Conservation (phyloP, 495 filamentous ascomycete genomes). For the Glarea lozoyensis region DNA sequence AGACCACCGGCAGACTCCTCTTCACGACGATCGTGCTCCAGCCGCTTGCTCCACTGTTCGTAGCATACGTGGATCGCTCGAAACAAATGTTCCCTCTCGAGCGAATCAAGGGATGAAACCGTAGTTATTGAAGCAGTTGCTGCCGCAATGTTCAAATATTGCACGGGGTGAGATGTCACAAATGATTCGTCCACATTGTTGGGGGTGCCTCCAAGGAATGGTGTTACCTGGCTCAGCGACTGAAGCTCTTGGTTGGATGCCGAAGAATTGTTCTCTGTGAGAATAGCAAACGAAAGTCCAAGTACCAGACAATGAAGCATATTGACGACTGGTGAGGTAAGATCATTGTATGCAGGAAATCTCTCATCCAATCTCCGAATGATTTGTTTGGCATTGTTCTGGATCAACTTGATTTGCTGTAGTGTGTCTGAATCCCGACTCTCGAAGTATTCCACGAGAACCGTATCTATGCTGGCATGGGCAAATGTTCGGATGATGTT, state of each 20-base stretch:
- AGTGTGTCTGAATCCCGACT: not conserved
- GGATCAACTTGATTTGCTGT: constrained; percentile 48
- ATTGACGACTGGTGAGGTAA: constrained; percentile 67
- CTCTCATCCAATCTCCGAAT: constrained; percentile 52
- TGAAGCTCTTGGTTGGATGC: constrained; percentile 12
- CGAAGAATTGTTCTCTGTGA: constrained; percentile 21
- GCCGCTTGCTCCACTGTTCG: constrained; percentile 63
- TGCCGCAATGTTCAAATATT: constrained; percentile 34
- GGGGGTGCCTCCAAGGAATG: constrained; percentile 51
- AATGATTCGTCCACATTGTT: constrained; percentile 12
- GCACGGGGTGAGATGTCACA: constrained; percentile 33
- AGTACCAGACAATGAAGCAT: constrained; percentile 75
- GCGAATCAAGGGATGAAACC: constrained; percentile 23
- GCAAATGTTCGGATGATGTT: constrained; percentile 64
- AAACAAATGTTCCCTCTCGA: constrained; percentile 28
- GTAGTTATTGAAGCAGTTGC: constrained; percentile 33
- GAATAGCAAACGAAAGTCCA: constrained; percentile 54
- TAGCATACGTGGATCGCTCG: constrained; percentile 63
- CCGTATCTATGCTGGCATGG: constrained; percentile 36
- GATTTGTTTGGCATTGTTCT: constrained; percentile 63
- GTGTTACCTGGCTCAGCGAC: constrained; percentile 36
- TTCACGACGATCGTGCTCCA: constrained; percentile 63
- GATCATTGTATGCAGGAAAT: constrained; percentile 74
- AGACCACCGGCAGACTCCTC: constrained; percentile 61
- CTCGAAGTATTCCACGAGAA: constrained; percentile 14